Base-by-base conservation (phyloP, 176 grass and related monocot species). In the Carex scoparia region DNA sequence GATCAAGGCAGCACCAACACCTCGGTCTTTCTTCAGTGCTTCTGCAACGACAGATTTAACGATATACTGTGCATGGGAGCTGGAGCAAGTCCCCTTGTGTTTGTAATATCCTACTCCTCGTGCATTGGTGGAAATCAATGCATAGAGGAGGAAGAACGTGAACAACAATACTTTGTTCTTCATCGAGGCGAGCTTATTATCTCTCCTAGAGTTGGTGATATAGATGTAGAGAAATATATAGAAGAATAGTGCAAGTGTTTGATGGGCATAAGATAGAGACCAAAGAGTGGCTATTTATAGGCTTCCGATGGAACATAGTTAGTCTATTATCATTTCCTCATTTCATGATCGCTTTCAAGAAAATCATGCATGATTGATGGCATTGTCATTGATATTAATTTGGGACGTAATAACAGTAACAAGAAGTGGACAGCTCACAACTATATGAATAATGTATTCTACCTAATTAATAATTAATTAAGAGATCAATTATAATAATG, bases 51-150 rank as follows among this genome's bases (percentile, higher is more conserved):
- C 18, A 9, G 1, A n/a, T 8, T 14, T 54, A 3, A 89, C 89
- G 9, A 90, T 84, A 4, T 3, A 11, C 62, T 91, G 84, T 15
- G 86, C 89, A 0, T 38, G 35, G 9, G 91, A 76, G 33, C 33
- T 2, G 33, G 33, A 35, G 42, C 91, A 93, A 13, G 80, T 65
- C 13, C 32, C 15, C 0, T 10, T 76, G 10, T 85, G 54, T 1
- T 28, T 44, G 55, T 93, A 90, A 33, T 88, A 88, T 16, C 88
- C 81, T 1, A 90, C 54, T 66, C 42, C 23, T 16, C 74, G 87
- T 6, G 23, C 28, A 0, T 27, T 46, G n/a, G 0, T 28, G n/a
- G 15, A 61, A 68, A 19, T 65, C 85, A 0, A 54, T 11, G 13
- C 19, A 76, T 10, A 76, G 2, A 76, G 12, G 23, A 76, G 46